A percentile compares a stretch with the other conserved stretches of the same genome.
These are phyloP conservation scores for Diaporthe eres DNA, from an alignment of 2,329 filamentous ascomycete species.

Conservation along the genomic window DNA sequence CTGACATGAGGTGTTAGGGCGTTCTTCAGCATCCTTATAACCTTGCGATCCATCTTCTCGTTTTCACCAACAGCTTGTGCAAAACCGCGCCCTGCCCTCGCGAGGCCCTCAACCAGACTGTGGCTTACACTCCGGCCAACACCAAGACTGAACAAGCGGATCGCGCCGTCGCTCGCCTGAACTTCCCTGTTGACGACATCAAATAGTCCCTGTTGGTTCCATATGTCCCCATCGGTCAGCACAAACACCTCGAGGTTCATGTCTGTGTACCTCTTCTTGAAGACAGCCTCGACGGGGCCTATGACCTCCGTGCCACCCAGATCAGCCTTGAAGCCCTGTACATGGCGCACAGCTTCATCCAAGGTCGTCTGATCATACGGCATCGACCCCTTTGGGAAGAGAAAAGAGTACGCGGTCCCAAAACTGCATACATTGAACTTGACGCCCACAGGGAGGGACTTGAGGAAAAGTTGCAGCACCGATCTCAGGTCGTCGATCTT, in stretches of 20 bases:
- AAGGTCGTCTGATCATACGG: neutral
- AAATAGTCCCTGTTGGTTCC: neutral
- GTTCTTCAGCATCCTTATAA: neutral
- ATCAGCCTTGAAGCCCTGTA: neutral
- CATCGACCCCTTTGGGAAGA: neutral
- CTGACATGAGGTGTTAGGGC: neutral
- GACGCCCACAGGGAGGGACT: neutral
- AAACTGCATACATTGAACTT: neutral
- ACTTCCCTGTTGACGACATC: neutral
- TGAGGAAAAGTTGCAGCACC: neutral
- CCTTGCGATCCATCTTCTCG: neutral
- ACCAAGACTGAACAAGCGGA: neutral
- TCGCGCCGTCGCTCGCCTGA: neutral
- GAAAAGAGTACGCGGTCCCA: neutral
- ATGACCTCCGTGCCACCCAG: neutral
- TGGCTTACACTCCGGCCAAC: neutral
- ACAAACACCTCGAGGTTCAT: neutral
- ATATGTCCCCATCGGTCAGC: neutral
- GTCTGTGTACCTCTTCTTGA: neutral
- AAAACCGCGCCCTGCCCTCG: neutral
- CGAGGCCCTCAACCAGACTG: conserved; percentile 1
- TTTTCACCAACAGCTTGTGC: neutral
- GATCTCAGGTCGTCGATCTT: neutral
- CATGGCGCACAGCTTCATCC: neutral
- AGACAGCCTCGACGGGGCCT: neutral